phyloP scores from a whole-genome alignment of 1,139 yeast species.

The Sugiyamaella novakii region DNA sequence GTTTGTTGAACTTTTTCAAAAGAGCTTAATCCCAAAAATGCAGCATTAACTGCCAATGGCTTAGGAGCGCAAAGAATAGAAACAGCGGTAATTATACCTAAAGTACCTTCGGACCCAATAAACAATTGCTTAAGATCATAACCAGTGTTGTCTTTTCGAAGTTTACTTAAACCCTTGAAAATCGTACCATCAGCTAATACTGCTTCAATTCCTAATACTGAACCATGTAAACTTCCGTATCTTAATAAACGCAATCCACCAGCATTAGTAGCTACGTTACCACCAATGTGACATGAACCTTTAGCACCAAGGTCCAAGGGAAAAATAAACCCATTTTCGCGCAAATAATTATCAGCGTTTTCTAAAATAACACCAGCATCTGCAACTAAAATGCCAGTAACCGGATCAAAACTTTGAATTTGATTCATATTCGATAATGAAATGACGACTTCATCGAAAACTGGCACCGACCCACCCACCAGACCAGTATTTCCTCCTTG shows the following conservation, averaged over 20 bases:
- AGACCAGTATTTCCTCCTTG: constrained; percentile 98
- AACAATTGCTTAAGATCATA: constrained; percentile 89
- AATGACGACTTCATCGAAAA: constrained; percentile 85
- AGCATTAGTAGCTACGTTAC: constrained; percentile 94
- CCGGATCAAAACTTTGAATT: constrained; percentile 76
- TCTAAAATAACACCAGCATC: constrained; percentile 93
- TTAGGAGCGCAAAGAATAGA: constrained; percentile 91
- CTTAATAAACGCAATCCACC: constrained; percentile 89
- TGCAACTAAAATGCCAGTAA: constrained; percentile 81
- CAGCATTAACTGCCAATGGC: constrained; percentile 84
- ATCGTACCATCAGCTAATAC: constrained; percentile 89
- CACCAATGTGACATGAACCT: constrained; percentile 97
- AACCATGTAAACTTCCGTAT: constrained; percentile 92
- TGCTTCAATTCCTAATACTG: constrained; percentile 87
- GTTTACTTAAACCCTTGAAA: constrained; percentile 74
- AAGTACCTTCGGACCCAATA: constrained; percentile 91
- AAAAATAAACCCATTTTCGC: constrained; percentile 83
- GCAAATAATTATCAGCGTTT: constrained; percentile 75
- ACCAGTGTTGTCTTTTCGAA: constrained; percentile 93
- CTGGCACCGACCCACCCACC: constrained; percentile 93
- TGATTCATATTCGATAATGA: constrained; percentile 73
- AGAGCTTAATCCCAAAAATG: constrained; percentile 78
- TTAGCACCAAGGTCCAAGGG: constrained; percentile 96
- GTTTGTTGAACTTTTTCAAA: constrained; percentile 83
- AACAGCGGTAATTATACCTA: constrained; percentile 88